Conservation (phyloP, 2,329 filamentous ascomycete species). For the Talaromyces albobiverticillius region DNA sequence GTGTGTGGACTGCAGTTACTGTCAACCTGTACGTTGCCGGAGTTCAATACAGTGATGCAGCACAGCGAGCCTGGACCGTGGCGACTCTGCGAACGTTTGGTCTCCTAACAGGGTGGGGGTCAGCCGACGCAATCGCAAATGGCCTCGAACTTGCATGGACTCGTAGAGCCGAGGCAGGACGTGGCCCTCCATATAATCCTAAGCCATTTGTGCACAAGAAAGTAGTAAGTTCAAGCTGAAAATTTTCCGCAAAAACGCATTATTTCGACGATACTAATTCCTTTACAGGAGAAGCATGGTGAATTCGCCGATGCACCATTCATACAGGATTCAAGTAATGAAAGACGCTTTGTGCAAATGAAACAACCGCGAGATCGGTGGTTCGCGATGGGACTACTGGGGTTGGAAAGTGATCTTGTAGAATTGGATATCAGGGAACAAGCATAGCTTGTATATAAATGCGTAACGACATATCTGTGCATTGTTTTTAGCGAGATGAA, state of each 20-base stretch:
- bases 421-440: slow-evolving; percentile 3
- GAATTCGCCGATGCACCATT: background rate
- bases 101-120: slow-evolving; percentile 82
- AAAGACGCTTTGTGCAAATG: slow-evolving; percentile 15
- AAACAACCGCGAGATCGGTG: slow-evolving; percentile 1
- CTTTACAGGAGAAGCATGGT: background rate
- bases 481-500: too few relatives aligned
- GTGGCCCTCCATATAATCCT: slow-evolving; percentile 69
- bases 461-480: too few relatives aligned
- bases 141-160: slow-evolving; percentile 85
- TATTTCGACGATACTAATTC: background rate
- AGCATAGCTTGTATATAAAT: background rate
- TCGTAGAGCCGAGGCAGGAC: slow-evolving; percentile 67
- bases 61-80: slow-evolving; percentile 76
- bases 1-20: slow-evolving; percentile 76
- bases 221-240: slow-evolving; percentile 22
- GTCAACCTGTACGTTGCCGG: slow-evolving; percentile 85
- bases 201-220: slow-evolving; percentile 20
- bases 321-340: slow-evolving; percentile 2
- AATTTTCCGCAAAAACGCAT: background rate
- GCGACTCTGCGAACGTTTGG: slow-evolving; percentile 71
- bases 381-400: slow-evolving; percentile 15
- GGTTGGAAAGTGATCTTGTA: slow-evolving; percentile 13
- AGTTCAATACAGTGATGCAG: slow-evolving; percentile 69
- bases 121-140: slow-evolving; percentile 73